Percentiles rank a stretch among this genome's conserved stretches.
Evolutionary conservation across 179 eudicot species (phyloP).

Genomic region (Beta macrorhiza): DNA sequence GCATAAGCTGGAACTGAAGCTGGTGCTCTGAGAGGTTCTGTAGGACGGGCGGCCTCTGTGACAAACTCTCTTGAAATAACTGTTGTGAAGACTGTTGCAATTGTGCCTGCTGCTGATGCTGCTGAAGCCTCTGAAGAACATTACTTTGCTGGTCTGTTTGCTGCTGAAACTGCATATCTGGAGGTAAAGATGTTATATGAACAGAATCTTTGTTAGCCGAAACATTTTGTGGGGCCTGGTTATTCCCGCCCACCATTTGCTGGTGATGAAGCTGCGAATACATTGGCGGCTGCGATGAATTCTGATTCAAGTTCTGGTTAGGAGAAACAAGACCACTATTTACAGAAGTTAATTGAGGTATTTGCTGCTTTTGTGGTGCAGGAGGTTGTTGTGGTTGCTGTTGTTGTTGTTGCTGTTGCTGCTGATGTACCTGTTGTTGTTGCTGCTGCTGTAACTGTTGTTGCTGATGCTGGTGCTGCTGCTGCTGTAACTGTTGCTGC

Average conservation of each 20-base stretch:
- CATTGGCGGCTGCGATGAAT: constrained; percentile 42
- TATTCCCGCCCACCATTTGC: constrained; percentile 45
- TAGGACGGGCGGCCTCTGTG: constrained; percentile 51
- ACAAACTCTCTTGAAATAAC: constrained; percentile 48
- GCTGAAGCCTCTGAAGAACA: constrained; percentile 54
- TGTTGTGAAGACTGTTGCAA: constrained; percentile 49
- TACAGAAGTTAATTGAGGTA: constrained; percentile 41
- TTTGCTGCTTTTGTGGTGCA: constrained; percentile 40
- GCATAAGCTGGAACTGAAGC: constrained; percentile 68
- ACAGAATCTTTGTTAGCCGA: constrained; percentile 35
- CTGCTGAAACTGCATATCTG: constrained; percentile 78
- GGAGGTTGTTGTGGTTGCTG: constrained; percentile 35
- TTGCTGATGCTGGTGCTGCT: constrained; percentile 37
- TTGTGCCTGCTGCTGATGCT: constrained; percentile 54
- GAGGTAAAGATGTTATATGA: constrained; percentile 49
- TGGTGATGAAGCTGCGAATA: constrained; percentile 69
- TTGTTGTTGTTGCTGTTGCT: constrained; percentile 24
- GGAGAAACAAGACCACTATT: constrained; percentile 42
- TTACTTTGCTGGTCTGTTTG: constrained; percentile 49
- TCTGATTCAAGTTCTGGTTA: constrained; percentile 51
- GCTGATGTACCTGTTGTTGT: constrained; percentile 14
- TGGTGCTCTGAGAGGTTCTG: constrained; percentile 72
- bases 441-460: constrained; percentile 26
- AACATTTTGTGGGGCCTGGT: constrained; percentile 47
- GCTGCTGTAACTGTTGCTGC: constrained; percentile 20